A percentile compares a stretch with the other conserved stretches of the same genome.
These are phyloP conservation scores for Fraxinus excelsior DNA, from an alignment of 257 asterid genomes.

Conservation along the genomic window DNA sequence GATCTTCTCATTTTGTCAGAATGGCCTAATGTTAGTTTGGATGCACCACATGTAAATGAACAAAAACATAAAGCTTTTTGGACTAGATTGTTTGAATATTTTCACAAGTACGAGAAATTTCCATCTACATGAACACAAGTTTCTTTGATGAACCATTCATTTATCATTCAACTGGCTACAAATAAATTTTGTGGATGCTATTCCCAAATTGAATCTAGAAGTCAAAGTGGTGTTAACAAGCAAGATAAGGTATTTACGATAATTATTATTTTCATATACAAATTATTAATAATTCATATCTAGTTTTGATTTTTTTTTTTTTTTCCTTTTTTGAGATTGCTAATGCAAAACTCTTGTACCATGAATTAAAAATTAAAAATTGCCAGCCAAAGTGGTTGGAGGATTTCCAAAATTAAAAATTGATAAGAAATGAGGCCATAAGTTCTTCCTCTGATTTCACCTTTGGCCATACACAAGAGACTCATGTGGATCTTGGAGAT, in stretches of 20 bases:
- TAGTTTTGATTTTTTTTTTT: too few species aligned
- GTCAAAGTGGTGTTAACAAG: not conserved
- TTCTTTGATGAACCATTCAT: not conserved
- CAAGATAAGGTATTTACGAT: not conserved
- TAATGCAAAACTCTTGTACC: not conserved
- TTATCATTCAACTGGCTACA: not conserved
- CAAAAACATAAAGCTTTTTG: not conserved
- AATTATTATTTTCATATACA: too few species aligned
- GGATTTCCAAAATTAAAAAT: not conserved
- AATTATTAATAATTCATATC: too few species aligned
- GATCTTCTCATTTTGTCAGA: not conserved
- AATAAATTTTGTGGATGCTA: not conserved
- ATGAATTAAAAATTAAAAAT: not conserved
- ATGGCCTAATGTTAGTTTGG: not conserved
- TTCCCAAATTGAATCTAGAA: not conserved
- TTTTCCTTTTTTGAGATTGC: not conserved
- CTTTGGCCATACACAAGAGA: not conserved
- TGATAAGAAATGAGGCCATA: too few species aligned
- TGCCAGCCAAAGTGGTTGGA: not conserved
- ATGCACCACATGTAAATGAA: not conserved
- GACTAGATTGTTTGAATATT: not conserved
- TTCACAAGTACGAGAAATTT: not conserved
- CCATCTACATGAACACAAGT: not conserved
- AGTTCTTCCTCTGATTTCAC: not conserved
- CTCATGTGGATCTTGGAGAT: not conserved